phyloP scores from a whole-genome alignment of 1,284 basidiomycete species.

The Papiliotrema terrestris region DNA sequence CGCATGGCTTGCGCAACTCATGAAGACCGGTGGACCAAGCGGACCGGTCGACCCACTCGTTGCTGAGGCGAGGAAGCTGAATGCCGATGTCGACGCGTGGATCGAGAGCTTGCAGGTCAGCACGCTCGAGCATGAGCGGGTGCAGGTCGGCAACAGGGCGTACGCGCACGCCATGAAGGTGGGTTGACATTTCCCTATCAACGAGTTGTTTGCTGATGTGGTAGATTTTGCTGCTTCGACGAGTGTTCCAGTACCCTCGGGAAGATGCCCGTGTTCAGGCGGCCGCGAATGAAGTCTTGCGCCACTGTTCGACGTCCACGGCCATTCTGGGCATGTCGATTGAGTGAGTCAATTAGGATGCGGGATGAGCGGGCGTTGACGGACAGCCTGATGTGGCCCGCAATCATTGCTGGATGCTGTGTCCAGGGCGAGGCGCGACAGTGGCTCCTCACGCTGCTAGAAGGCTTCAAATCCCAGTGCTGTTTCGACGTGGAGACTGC shows the following conservation, averaged over 20 bases:
- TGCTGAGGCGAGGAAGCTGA: slow-evolving; percentile 37
- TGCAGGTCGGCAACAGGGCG: slow-evolving; percentile 49
- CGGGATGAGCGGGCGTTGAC: slow-evolving; percentile 2
- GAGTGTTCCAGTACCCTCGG: slow-evolving; percentile 50
- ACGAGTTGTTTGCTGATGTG: background rate
- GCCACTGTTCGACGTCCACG: slow-evolving; percentile 42
- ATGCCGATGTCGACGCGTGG: slow-evolving; percentile 46
- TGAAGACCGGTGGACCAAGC: background rate
- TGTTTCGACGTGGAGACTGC: slow-evolving; percentile 58
- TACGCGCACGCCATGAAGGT: slow-evolving; percentile 51
- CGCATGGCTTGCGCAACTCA: background rate
- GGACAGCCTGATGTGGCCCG: slow-evolving; percentile 51
- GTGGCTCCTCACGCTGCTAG: slow-evolving; percentile 51
- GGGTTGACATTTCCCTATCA: slow-evolving; percentile 9
- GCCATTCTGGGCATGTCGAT: slow-evolving; percentile 47
- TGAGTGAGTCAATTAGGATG: slow-evolving; percentile 27
- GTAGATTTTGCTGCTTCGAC: slow-evolving; percentile 53
- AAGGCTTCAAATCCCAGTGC: slow-evolving; percentile 53
- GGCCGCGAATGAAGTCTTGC: slow-evolving; percentile 39
- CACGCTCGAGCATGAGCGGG: slow-evolving; percentile 46
- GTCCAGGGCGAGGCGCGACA: slow-evolving; percentile 45
- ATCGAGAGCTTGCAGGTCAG: slow-evolving; percentile 37
- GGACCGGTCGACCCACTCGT: slow-evolving; percentile 12
- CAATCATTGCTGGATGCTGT: slow-evolving; percentile 53
- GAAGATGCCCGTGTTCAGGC: slow-evolving; percentile 49